Conservation (phyloP, 2,329 filamentous ascomycete genomes). For the Pseudogymnoascus sp. region DNA sequence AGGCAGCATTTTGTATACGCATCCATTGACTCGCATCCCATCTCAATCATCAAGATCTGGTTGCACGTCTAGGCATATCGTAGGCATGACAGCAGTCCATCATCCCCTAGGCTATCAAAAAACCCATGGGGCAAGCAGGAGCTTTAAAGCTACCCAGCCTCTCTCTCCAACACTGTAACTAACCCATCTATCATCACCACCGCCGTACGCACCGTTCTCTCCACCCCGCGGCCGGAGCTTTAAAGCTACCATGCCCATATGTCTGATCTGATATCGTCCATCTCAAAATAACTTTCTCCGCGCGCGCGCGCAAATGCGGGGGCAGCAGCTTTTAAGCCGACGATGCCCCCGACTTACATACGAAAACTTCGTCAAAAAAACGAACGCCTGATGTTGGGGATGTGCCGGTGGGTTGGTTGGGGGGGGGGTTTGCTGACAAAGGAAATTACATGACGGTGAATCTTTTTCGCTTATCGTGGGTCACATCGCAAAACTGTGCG, state of each 20-base stretch:
- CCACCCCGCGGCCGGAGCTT: constrained; percentile 11
- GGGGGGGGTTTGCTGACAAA: constrained; percentile 16
- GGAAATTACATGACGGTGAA: constrained; percentile 31
- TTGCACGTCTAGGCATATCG: background rate
- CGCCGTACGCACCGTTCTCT: background rate
- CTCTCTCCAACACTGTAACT: constrained; percentile 11
- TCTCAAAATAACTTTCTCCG: background rate
- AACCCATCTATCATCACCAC: background rate
- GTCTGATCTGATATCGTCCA: background rate
- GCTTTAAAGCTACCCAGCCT: constrained; percentile 31
- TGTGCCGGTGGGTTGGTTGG: constrained; percentile 21
- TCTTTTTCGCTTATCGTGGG: constrained; percentile 30
- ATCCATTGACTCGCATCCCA: constrained; percentile 4
- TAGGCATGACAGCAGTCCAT: background rate
- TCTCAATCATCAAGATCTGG: constrained; percentile 5
- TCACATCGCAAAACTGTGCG: constrained; percentile 22
- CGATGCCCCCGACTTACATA: constrained; percentile 17
- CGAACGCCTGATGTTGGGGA: constrained; percentile 19
- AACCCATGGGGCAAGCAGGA: constrained; percentile 17
- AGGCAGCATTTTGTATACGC: background rate
- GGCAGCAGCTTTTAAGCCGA: constrained; percentile 14
- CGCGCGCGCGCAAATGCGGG: background rate
- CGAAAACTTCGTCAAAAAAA: constrained; percentile 14
- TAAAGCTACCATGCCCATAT: constrained; percentile 12
- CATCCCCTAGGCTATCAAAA: background rate